Evolutionary conservation across 306 rosid genomes (phyloP), one percentile per base, ranked within the genome.

Genomic region (Cucurbita moschata): DNA sequence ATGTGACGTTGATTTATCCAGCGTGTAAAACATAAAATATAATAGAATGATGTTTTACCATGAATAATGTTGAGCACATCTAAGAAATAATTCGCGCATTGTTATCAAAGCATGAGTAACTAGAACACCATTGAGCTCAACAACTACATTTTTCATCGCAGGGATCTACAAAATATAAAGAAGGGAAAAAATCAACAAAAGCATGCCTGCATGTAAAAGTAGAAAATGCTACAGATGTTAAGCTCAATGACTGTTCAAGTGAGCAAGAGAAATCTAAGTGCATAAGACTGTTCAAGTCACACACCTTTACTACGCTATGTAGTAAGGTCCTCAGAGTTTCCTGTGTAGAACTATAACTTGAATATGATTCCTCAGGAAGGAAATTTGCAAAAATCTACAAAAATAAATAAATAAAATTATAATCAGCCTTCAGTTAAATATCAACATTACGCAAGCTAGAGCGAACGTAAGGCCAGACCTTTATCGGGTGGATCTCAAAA

Each of bases 11-110:
- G 75, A 59, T 67, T 50, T 67, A 79, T 64, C 73, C 51, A 4
- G 46, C 52, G 21, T 39, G 46, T 21, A 42, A 73, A 58, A 46
- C 21, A 71, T 58, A 61, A 13, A 57, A 79, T 30, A 49, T 56
- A 77, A 58, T 19, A 80, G 68, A 63, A 72, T 37, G 18, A 72
- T 30, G 35, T 30, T 30, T 82, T 83, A 90, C 98, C 98, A 94
- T 86, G 98, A 94, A 87, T 94, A 94, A 81, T 94, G 98, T 72
- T 82, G 97, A 43, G 89, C 98, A 66, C 90, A 94, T 87, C 85
- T 90, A 77, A 90, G 65, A 50, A 81, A 71, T 78, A 94, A 81
- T 78, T 94, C 98, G 54, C 89, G 98, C 74, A 89, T 76, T 39
- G 98, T 94, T 76, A 90, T 90, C 83, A 90, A 58, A 73, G 95